A percentile compares a stretch with the other conserved stretches of the same genome.
Evolutionary conservation across 495 filamentous ascomycete species (phyloP).

Genomic region (Pyronema omphalodes): DNA sequence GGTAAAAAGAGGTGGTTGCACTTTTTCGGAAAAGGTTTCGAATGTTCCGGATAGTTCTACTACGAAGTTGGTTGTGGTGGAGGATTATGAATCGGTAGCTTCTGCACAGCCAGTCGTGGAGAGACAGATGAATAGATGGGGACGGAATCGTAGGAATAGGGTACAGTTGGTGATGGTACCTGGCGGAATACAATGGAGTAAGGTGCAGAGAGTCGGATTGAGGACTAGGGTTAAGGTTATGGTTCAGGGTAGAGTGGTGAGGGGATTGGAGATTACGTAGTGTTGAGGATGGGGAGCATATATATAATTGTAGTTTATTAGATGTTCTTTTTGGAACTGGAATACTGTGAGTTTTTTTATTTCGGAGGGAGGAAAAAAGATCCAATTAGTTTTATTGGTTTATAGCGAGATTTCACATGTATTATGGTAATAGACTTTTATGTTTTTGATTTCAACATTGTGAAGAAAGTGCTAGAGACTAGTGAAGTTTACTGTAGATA

Average conservation of each 20-base stretch:
- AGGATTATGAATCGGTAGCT: constrained; percentile 39
- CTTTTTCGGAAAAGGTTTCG: constrained; percentile 60
- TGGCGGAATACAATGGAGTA: constrained; percentile 33
- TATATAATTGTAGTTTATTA: no score
- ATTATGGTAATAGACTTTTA: no score
- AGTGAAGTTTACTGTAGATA: no score
- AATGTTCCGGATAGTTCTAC: constrained; percentile 50
- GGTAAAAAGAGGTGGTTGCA: constrained; percentile 68
- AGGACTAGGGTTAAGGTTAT: constrained; percentile 61
- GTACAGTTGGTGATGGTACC: constrained; percentile 75
- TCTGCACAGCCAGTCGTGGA: constrained; percentile 47
- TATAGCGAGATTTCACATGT: no score
- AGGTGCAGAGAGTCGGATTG: constrained; percentile 39
- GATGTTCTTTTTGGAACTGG: no score
- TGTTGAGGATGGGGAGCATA: not conserved
- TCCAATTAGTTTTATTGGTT: no score
- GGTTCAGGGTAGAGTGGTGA: constrained; percentile 61
- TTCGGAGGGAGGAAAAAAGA: no score
- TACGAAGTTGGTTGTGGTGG: constrained; percentile 65
- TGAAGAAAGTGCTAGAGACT: no score
- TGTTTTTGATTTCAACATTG: no score
- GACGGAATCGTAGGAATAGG: constrained; percentile 50
- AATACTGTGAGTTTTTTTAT: no score
- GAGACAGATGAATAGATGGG: constrained; percentile 38
- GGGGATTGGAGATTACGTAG: constrained; percentile 59